Evolutionary conservation across 108 stramenopile species (phyloP).

Genomic region (Cyclotella baltica): DNA sequence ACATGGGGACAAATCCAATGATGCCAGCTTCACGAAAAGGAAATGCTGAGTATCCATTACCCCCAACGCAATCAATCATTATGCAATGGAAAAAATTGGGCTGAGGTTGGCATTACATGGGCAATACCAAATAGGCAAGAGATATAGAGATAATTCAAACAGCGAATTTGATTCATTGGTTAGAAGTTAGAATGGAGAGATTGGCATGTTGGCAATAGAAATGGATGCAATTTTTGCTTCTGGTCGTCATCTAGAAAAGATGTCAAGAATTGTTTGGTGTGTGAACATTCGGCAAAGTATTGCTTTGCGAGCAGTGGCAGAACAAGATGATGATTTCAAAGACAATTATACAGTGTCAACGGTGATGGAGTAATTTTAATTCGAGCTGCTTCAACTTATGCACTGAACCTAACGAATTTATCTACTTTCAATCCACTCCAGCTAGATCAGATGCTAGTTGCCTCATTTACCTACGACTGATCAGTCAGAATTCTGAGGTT

Average conservation of each 20-base stretch:
- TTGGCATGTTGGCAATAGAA: conserved; percentile 84
- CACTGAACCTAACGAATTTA: conserved; percentile 65
- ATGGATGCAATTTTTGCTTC: conserved; percentile 96
- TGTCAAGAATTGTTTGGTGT: conserved; percentile 72
- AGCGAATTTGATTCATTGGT: conserved; percentile 17
- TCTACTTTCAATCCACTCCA: conserved; percentile 52
- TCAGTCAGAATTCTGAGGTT: conserved; percentile 34
- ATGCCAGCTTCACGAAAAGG: not conserved
- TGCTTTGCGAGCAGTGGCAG: conserved; percentile 76
- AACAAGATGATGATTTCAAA: conserved; percentile 58
- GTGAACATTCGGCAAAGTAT: conserved; percentile 87
- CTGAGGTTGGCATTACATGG: conserved; percentile 86
- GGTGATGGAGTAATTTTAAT: not conserved
- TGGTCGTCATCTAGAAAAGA: conserved; percentile 67
- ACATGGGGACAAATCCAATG: not conserved
- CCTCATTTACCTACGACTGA: conserved; percentile 44
- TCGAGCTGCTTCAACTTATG: conserved; percentile 52
- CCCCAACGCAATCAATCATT: conserved; percentile 34
- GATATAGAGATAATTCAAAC: conserved; percentile 32
- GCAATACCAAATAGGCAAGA: no score
- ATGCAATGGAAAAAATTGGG: conserved; percentile 30
- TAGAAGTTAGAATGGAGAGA: conserved; percentile 73
- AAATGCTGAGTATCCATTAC: conserved; percentile 42
- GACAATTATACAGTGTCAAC: not conserved
- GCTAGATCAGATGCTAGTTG: conserved; percentile 51